These are phyloP conservation scores for Cephaloascus fragrans DNA, from an alignment of 805 yeast genomes.

Conservation along the genomic window DNA sequence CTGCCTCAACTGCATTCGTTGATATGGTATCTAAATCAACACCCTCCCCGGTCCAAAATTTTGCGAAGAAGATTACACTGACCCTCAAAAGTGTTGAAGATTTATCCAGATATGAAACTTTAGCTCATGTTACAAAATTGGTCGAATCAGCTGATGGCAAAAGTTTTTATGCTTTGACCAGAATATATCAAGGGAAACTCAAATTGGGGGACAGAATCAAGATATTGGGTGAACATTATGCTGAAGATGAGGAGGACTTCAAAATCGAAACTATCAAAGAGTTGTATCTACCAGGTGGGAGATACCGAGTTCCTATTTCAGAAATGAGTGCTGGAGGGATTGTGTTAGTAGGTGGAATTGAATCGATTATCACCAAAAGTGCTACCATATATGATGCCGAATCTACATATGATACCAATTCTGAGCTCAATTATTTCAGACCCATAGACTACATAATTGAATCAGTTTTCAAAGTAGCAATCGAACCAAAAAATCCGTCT, in stretches of 20 bases:
- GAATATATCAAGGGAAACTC: conserved; percentile 55
- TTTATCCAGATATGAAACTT: neutral
- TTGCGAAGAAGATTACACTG: neutral
- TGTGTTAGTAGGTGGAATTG: conserved; percentile 59
- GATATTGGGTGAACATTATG: conserved; percentile 46
- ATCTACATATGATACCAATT: conserved; percentile 2
- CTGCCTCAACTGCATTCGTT: conserved; percentile 37
- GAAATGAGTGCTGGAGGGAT: conserved; percentile 57
- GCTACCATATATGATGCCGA: conserved; percentile 41
- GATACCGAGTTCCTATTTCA: conserved; percentile 51
- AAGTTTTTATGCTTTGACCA: conserved; percentile 45
- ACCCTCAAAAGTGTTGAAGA: neutral
- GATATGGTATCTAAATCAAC: conserved; percentile 25
- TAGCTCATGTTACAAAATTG: conserved; percentile 48
- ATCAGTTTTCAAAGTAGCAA: conserved; percentile 70
- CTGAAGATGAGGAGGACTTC: conserved; percentile 43
- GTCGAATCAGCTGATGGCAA: conserved; percentile 45
- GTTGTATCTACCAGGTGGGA: conserved; percentile 53
- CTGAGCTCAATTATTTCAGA: conserved; percentile 17
- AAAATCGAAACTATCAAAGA: conserved; percentile 29
- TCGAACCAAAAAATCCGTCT: conserved; percentile 73
- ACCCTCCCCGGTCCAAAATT: neutral
- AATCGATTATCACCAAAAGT: conserved; percentile 42
- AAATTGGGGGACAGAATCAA: conserved; percentile 34
- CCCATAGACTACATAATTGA: conserved; percentile 33